These are phyloP conservation scores for Musa schizocarpa DNA, from an alignment of 176 grass and related monocot genomes.

Conservation along the genomic window DNA sequence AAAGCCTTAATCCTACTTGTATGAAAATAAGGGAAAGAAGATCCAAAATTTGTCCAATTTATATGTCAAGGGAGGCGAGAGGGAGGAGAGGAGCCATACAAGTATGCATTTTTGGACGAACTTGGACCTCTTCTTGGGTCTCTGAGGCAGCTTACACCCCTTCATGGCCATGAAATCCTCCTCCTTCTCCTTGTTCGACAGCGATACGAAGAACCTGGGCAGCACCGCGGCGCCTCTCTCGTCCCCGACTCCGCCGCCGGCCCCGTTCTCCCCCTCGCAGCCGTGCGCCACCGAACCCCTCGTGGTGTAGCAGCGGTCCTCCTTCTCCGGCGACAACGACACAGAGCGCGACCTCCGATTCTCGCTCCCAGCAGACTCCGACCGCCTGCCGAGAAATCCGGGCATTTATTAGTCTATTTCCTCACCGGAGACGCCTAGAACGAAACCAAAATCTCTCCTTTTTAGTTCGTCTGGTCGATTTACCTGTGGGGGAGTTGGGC, in stretches of 20 bases:
- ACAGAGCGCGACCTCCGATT: conserved; percentile 35
- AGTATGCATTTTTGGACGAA: conserved; percentile 56
- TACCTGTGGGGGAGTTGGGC: conserved; percentile 46
- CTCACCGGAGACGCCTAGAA: neutral
- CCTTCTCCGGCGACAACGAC: conserved; percentile 58
- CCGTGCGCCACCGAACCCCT: conserved; percentile 39
- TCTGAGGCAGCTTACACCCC: conserved; percentile 94
- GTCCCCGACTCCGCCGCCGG: conserved; percentile 30
- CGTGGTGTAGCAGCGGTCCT: conserved; percentile 81
- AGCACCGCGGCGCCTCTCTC: conserved; percentile 45
- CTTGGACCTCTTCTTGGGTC: conserved; percentile 97
- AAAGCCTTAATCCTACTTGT: neutral
- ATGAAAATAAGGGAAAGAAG: neutral
- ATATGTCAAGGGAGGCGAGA: neutral
- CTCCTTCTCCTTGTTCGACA: conserved; percentile 99
- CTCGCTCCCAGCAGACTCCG: conserved; percentile 36
- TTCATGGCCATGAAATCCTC: conserved; percentile 99
- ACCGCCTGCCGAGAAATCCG: conserved; percentile 40
- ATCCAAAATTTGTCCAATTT: neutral
- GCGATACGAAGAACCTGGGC: conserved; percentile 79
- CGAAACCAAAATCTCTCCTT: neutral
- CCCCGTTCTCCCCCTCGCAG: conserved; percentile 15
- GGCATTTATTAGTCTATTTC: neutral
- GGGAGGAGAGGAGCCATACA: neutral
- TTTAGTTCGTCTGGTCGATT: neutral